These are phyloP conservation scores for Onygenales sp. DNA, from an alignment of 2,329 filamentous ascomycete species.

Conservation along the genomic window DNA sequence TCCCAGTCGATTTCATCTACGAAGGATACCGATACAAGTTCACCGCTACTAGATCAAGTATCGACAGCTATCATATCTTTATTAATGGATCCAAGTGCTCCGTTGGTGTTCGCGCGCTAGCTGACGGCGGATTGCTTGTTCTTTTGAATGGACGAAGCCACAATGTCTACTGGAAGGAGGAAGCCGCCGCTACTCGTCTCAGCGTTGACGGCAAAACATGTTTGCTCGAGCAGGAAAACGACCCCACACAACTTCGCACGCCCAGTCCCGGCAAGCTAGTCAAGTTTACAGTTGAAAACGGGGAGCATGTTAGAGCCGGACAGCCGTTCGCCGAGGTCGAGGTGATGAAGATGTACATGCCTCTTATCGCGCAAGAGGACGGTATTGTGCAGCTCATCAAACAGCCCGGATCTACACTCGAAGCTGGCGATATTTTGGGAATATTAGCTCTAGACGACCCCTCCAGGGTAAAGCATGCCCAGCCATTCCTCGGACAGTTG, in stretches of 20 bases:
- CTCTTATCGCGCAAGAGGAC: conserved; percentile 85
- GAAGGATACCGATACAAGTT: conserved; percentile 96
- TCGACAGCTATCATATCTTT: conserved; percentile 94
- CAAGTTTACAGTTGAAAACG: conserved; percentile 94
- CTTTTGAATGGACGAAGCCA: conserved; percentile 87
- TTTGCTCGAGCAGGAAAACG: conserved; percentile 95
- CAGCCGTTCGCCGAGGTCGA: conserved; percentile 95
- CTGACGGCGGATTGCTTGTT: conserved; percentile 86
- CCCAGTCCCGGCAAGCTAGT: conserved; percentile 96
- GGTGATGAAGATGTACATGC: conserved; percentile 99
- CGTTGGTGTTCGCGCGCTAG: conserved; percentile 83
- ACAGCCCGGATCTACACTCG: conserved; percentile 93
- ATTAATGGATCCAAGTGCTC: conserved; percentile 97
- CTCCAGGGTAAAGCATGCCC: conserved; percentile 89
- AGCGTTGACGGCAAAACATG: conserved; percentile 98
- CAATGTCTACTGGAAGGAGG: conserved; percentile 99
- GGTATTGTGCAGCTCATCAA: conserved; percentile 97
- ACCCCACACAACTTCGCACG: conserved; percentile 90
- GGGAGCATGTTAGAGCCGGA: conserved; percentile 82
- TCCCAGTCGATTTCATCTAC: conserved; percentile 97
- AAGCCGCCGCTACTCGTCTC: conserved; percentile 87
- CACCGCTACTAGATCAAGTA: conserved; percentile 83
- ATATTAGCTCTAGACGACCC: conserved; percentile 93
- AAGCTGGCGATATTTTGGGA: conserved; percentile 96
- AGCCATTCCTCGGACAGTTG: conserved; percentile 84